Evolutionary conservation across 2,329 filamentous ascomycete species (phyloP), one percentile per base, ranked within the genome.

Genomic region (Hymenoscyphus occultus): DNA sequence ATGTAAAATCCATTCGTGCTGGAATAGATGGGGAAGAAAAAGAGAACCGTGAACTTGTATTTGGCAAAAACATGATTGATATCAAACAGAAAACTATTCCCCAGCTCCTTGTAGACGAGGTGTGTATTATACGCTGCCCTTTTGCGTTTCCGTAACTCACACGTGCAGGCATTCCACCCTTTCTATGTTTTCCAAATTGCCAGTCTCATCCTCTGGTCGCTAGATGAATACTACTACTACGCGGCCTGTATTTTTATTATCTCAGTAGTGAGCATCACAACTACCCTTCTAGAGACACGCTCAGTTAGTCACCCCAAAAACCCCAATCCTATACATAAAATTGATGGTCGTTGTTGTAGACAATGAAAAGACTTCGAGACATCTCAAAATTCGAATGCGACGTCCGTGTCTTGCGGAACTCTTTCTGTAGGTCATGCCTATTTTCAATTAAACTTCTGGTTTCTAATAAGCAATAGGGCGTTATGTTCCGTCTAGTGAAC

Each of bases 181-280:
- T 99, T 99, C 76, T 99, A 99, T 76, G 90, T 99, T 64, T 99
- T 99, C 75, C 95, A 99, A 78, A 89, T 98, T 72, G 94, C 93
- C 59, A 98, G 95, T 80, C 81, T 99, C 70, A 78, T 96, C 51
- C 85, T 99, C 3, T 99, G 95, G 95, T 97, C 94, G 10, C 76
- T 97, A 71, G 95, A 99, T 74, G 84, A 96, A 72, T 99, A 99
- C 77, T 99, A 97, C 76, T 99, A 98, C 79, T 99, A 99, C 77
- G 95, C 95, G 4, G 84, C 88, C 16, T 96, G 93, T 76, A 99
- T 99, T 72, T 96, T 99, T 72, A 75, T 94, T 67, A 98, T 99
- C 77, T 99, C 96, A 0, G 84, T 95, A 56, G 90, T 93, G 71
- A 98, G 94, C 77, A 97, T 99, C 72, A 85, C 87, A 4, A 90